Base-by-base conservation (phyloP, 1,139 yeast species). In the Schizosaccharomyces versatilis region DNA sequence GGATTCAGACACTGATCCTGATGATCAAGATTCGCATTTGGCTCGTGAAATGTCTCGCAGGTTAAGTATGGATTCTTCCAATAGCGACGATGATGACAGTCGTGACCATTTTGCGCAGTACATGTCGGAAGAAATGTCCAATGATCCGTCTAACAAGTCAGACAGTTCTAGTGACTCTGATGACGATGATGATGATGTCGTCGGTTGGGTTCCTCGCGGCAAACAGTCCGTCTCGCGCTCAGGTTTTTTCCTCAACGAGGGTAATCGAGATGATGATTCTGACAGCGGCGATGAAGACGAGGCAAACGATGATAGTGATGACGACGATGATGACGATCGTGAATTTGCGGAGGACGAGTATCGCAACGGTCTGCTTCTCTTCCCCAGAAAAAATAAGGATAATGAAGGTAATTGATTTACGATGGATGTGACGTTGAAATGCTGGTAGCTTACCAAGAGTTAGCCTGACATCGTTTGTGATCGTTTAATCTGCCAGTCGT, bases 111-210 rank as follows among this genome's bases (percentile, higher is more conserved):
- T 84, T 64, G 79, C 88, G 36, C 54, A 54, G 57, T 85, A 84
- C 66, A 82, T 85, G 81, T 79, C 94, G 3, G 86, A 81, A 65
- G 90, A 85, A 65, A 74, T 84, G 64, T 74, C 80, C 10, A 75
- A 72, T 60, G 75, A 79, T 52, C 71, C 77, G n/a, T 77, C 79
- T 1, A 77, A 78, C 53, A 77, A 76, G 58, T 72, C 76, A 57
- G 75, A 74, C 1, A 71, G 77, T 0, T 72, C 79, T 7, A 79
- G 77, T 52, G 80, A 72, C 58, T 80, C 74, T 54, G 78, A 73
- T 19, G 72, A 69, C 52, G 70, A 64, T 32, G 71, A 66, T 41
- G 70, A 63, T 14, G 49, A 44, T 44, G 61, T 52, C 41, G 60
- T 56, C 19, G 60, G 56, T 10, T 54, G 52, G 52, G 42, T 39